Evolutionary conservation across 2,329 filamentous ascomycete genomes (phyloP), one percentile per base, ranked within the genome.

Genomic region (Scortechinia acanthostroma): DNA sequence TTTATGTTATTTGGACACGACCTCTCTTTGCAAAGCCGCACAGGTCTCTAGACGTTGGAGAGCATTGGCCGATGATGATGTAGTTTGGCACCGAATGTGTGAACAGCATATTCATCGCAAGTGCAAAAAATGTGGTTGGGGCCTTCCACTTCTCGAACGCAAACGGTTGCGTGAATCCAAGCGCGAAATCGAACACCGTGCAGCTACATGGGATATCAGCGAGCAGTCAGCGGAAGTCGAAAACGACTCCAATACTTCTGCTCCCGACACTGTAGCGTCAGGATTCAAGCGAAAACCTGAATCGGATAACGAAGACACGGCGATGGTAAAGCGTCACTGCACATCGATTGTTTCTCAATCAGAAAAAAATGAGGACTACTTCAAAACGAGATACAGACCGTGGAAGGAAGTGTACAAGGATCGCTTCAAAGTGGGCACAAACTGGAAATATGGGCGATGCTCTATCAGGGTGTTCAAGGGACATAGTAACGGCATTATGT

Each of bases 381-480:
- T 15, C 20, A 40, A 40, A 17, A 40, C 35, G 6, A 10, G 17
- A 10, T 40, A 40, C 35, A 10, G 89, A 22, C 90, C 86, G 0
- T 98, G 93, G 93, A 98, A 98, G 64, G 90, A 95, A 49, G 88
- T 98, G 1, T 98, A 98, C 69, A 87, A 89, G 51, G 91, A 96
- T 61, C 80, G 88, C 15, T 97, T 91, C 73, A 93, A 91, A 61
- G 90, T 98, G 42, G 91, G 93, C 44, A 93, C 85, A 48, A 97
- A 97, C 61, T 98, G 93, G 93, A 95, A 95, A 61, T 90, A 95
- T 51, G 91, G 93, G 3, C 82, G 91, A 28, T 97, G 86, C 65
- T 83, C 83, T 4, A 85, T 88, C 52, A 90, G 85, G 58, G 80
- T 86, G 13, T 89, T 98, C 62, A 84, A 83, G 53, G 91, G 91